Conservation (phyloP, 352 stramenopile species). For the Phytophthora pini region DNA sequence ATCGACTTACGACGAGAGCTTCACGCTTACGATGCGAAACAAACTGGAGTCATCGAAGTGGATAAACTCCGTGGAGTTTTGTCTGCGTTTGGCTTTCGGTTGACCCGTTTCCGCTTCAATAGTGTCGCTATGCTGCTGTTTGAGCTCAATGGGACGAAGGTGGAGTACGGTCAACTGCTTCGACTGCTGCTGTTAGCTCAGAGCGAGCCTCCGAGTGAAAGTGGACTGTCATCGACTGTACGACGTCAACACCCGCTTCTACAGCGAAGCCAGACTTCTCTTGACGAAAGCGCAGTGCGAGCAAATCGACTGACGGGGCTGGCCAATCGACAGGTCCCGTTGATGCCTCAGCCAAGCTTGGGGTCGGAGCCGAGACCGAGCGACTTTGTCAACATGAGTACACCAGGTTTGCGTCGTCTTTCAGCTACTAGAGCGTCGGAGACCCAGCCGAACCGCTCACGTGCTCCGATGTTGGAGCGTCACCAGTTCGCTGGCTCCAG, state of each 20-base stretch:
- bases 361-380: constrained; percentile 24
- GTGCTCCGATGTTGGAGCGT: constrained; percentile 20
- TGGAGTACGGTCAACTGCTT: constrained; percentile 59
- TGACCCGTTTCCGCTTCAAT: constrained; percentile 71
- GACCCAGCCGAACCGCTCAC: background rate
- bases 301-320: constrained; percentile 4
- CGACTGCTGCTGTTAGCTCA: constrained; percentile 44
- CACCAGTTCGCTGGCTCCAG: constrained; percentile 34
- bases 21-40: constrained; percentile 29
- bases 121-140: constrained; percentile 66
- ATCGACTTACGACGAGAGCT: constrained; percentile 47
- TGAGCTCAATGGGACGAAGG: constrained; percentile 38
- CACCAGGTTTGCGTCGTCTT: constrained; percentile 5
- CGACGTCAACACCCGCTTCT: constrained; percentile 33
- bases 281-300: constrained; percentile 7
- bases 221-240: background rate
- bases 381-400: constrained; percentile 33
- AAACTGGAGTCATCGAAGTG: constrained; percentile 48
- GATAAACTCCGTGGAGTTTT: constrained; percentile 53
- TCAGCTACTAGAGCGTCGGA: constrained; percentile 17
- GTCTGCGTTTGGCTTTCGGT: constrained; percentile 45
- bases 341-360: constrained; percentile 29
- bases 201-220: constrained; percentile 9
- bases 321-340: constrained; percentile 20
- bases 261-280: constrained; percentile 18